Evolutionary conservation across 257 asterid genomes (phyloP), one percentile per base, ranked within the genome.

Genomic region (Lavandula angustifolia): DNA sequence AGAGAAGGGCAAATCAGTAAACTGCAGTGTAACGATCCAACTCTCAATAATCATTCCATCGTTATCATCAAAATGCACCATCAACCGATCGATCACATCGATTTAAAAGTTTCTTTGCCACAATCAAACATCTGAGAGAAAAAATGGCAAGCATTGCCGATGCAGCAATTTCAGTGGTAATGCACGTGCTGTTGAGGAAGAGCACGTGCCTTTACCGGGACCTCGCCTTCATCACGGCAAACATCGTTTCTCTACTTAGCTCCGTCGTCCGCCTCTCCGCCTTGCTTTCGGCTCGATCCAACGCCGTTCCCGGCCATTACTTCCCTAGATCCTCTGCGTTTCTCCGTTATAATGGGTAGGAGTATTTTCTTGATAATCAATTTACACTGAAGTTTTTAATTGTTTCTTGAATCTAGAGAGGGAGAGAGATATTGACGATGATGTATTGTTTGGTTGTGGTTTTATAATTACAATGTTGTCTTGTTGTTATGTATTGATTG

Each of bases 131-230:
- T 1, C n/a, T 31, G 2, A 9, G 14, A 55, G 37, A 18, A 32
- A 53, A 73, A 44, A 71, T 76, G 77, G 60, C 56, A 13, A 71
- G 72, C 70, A 73, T 60, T 1, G 13, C 71, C 0, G 44, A 34
- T 43, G 53, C 48, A 9, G 51, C 67, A n/a, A 43, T 65, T 18
- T 37, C 62, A 9, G 37, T 49, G 32, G 27, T 76, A 69, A 66
- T 76, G 74, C 77, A 76, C 66, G 74, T 76, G 40, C 32, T 76
- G 68, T 12, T 76, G 69, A 67, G 80, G 68, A 76, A 76, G 72
- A 61, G 72, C 80, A 46, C 50, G 31, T 47, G 59, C 43, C 7
- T 76, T 48, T 76, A 66, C 50, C 55, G 60, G 3, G 80, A 76
- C 14, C 47, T 76, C 42, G 71, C 62, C 11, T 76, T 76, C 43